Evolutionary conservation across 2,329 filamentous ascomycete genomes (phyloP).

Genomic region (Cercospora sojina): DNA sequence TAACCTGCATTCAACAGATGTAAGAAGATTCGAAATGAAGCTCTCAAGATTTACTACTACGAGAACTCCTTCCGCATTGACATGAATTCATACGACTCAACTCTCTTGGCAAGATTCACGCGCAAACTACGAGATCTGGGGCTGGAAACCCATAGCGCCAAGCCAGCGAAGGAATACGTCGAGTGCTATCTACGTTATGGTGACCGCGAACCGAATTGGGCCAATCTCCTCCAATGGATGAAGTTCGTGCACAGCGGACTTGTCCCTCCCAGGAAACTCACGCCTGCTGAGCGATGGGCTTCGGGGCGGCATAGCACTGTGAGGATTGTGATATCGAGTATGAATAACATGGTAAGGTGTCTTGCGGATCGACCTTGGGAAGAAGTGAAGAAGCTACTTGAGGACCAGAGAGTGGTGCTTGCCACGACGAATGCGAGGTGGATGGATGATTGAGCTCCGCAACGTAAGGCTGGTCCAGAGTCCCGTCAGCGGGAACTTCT

Average conservation of each 20-base stretch:
- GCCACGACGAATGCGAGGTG: constrained; percentile 2
- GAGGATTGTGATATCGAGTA: background rate
- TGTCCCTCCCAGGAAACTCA: background rate
- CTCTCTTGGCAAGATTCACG: background rate
- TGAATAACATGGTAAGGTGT: background rate
- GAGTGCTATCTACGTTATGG: background rate
- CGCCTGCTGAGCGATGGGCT: background rate
- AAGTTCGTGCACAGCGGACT: background rate
- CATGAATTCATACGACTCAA: background rate
- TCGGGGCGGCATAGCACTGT: background rate
- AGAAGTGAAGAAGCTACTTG: constrained; percentile 4
- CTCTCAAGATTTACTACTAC: constrained; percentile 16
- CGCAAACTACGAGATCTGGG: background rate
- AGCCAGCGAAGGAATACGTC: background rate
- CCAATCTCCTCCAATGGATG: constrained; percentile 4
- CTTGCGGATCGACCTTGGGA: background rate
- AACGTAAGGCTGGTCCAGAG: background rate
- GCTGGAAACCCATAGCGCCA: background rate
- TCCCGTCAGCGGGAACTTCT: background rate
- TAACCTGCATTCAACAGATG: background rate
- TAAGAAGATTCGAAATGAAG: constrained; percentile 5
- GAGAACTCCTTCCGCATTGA: constrained; percentile 14
- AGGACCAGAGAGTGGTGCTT: constrained; percentile 8
- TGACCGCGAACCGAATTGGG: constrained; percentile 11
- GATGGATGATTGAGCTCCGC: background rate